phyloP scores from a whole-genome alignment of 768 basidiomycete species.

The Pilatotrama ljubarskyi region DNA sequence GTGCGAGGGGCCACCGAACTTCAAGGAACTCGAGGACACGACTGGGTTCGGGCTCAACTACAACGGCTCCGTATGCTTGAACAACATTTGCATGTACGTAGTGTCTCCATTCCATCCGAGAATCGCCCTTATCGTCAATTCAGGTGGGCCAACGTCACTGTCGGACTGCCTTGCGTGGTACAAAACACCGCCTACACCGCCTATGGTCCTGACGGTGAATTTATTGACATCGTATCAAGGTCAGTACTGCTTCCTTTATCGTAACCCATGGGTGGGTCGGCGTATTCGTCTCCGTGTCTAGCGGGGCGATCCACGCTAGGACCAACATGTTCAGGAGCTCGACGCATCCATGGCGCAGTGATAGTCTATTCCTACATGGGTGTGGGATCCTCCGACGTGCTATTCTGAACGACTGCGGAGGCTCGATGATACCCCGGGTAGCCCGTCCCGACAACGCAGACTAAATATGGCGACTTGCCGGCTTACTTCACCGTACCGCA shows the following conservation, averaged over 20 bases:
- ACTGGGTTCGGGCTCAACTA: conserved; percentile 68
- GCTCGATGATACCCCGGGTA: too few species aligned
- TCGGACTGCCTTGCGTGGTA: conserved; percentile 59
- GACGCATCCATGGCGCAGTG: too few species aligned
- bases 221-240: conserved; percentile 82
- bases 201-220: conserved; percentile 58
- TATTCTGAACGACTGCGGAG: too few species aligned
- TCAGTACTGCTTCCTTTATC: conserved; percentile 30
- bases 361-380: too few species aligned
- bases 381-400: too few species aligned
- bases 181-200: conserved; percentile 83
- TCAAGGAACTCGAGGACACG: conserved; percentile 58
- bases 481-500: not conserved
- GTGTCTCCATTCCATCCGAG: not conserved
- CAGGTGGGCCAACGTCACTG: conserved; percentile 80
- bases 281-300: not conserved
- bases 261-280: too few species aligned
- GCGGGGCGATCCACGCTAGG: not conserved
- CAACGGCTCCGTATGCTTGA: conserved; percentile 84
- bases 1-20: conserved; percentile 71
- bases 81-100: conserved; percentile 78
- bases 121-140: not conserved
- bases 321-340: too few species aligned
- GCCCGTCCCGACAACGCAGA: too few species aligned
- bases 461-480: too few species aligned